phyloP scores from a whole-genome alignment of 2,329 filamentous ascomycete species.

The Magnaporthiopsis rhizophila region DNA sequence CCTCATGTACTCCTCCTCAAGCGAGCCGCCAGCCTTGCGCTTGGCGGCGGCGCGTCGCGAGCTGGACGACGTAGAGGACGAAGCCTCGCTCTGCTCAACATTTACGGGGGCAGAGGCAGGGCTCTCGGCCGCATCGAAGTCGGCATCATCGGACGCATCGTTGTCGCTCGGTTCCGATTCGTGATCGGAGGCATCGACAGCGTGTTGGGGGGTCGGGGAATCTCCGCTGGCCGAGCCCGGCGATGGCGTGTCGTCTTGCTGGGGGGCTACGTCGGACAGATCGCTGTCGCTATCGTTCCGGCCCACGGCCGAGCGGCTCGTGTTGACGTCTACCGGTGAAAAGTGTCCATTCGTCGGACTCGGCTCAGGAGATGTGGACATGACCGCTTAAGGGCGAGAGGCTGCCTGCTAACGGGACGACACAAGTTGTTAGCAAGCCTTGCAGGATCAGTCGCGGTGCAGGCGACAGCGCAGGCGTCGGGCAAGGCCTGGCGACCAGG shows the following conservation, averaged over 20 bases:
- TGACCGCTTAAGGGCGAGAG: conserved; percentile 53
- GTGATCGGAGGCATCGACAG: conserved; percentile 30
- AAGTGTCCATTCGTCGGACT: conserved; percentile 60
- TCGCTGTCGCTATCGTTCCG: conserved; percentile 62
- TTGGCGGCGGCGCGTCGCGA: conserved; percentile 52
- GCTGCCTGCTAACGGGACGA: conserved; percentile 49
- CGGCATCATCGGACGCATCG: conserved; percentile 57
- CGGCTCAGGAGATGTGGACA: conserved; percentile 54
- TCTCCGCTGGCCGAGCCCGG: conserved; percentile 17
- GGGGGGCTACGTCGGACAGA: conserved; percentile 58
- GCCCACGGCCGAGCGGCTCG: conserved; percentile 28
- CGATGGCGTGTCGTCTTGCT: conserved; percentile 22
- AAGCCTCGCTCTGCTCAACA: conserved; percentile 43
- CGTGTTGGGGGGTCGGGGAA: conserved; percentile 27
- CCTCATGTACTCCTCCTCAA: conserved; percentile 76
- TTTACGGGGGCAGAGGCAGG: conserved; percentile 40
- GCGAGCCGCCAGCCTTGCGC: conserved; percentile 54
- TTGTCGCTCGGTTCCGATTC: conserved; percentile 41
- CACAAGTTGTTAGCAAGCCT: conserved; percentile 34
- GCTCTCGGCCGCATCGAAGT: conserved; percentile 68
- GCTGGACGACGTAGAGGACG: conserved; percentile 60
- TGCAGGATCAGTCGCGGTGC: conserved; percentile 6
- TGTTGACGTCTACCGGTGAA: conserved; percentile 44
- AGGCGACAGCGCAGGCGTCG: not conserved
- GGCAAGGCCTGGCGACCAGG: not conserved